Conservation (phyloP, 306 rosid genomes). For the Prunus davidiana region DNA sequence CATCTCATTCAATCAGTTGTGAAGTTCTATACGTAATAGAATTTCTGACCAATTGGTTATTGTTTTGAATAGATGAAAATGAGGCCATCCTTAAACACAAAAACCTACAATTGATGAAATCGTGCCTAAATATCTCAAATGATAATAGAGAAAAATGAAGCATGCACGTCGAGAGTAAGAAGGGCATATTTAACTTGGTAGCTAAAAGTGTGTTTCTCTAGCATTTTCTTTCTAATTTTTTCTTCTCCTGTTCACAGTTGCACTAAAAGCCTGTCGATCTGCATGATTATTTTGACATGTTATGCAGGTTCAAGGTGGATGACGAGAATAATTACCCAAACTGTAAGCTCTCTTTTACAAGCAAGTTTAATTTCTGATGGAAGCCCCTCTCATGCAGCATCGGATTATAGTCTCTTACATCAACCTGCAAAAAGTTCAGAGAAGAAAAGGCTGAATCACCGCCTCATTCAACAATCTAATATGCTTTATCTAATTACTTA, state of each 20-base stretch:
- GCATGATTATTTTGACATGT: neutral
- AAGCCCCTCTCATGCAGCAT: conserved; percentile 75
- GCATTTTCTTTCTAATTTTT: no score
- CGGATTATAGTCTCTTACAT: conserved; percentile 57
- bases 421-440: conserved; percentile 46
- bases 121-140: neutral
- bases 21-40: neutral
- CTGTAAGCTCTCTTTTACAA: conserved; percentile 63
- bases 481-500: neutral
- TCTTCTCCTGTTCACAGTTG: no score
- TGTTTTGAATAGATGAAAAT: neutral
- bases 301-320: neutral
- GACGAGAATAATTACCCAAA: conserved; percentile 46
- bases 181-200: neutral
- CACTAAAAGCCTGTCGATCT: neutral
- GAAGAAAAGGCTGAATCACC: neutral
- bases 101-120: neutral
- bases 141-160: neutral
- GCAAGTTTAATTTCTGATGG: conserved; percentile 63
- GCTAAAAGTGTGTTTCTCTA: no score
- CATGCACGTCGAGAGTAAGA: neutral
- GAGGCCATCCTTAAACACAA: neutral
- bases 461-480: neutral
- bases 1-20: neutral
- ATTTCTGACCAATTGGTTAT: neutral